These are phyloP conservation scores for Emergomyces africanus DNA, from an alignment of 2,329 filamentous ascomycete genomes.

Conservation along the genomic window DNA sequence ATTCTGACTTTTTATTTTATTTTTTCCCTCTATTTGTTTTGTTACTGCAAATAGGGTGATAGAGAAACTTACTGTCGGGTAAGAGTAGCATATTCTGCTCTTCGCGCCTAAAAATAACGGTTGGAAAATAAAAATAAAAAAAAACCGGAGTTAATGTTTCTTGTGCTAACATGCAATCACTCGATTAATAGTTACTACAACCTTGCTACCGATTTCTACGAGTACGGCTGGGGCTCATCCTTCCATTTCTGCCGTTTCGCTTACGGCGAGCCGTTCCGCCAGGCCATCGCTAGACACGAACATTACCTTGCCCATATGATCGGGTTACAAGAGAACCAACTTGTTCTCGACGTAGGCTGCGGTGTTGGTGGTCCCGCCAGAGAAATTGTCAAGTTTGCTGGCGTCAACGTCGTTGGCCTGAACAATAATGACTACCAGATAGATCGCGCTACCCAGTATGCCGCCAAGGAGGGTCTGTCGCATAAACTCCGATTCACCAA, in stretches of 20 bases:
- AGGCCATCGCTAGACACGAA: constrained; percentile 91
- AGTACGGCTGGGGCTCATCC: constrained; percentile 90
- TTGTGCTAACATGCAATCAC: not conserved
- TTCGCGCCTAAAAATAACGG: no score
- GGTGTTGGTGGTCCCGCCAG: constrained; percentile 91
- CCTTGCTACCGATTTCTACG: constrained; percentile 88
- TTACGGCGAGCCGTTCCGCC: constrained; percentile 70
- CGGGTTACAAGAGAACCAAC: constrained; percentile 72
- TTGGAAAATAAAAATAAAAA: not conserved
- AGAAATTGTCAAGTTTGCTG: constrained; percentile 93
- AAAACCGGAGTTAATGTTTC: not conserved
- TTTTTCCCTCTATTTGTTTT: no score
- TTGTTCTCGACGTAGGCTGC: constrained; percentile 89
- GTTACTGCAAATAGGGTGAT: no score
- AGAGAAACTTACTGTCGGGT: no score
- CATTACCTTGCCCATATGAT: constrained; percentile 93
- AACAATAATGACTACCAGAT: constrained; percentile 99
- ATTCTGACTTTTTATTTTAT: no score
- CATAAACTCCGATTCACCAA: constrained; percentile 78
- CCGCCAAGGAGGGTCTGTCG: constrained; percentile 64
- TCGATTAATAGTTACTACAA: constrained; percentile 67
- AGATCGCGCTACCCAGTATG: constrained; percentile 77
- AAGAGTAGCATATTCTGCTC: constrained; percentile 83
- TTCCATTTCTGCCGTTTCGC: constrained; percentile 98
- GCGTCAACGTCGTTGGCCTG: constrained; percentile 74